A percentile compares a stretch with the other conserved stretches of the same genome.
phyloP scores from a whole-genome alignment of 345 rosid genomes.

The Durio zibethinus region DNA sequence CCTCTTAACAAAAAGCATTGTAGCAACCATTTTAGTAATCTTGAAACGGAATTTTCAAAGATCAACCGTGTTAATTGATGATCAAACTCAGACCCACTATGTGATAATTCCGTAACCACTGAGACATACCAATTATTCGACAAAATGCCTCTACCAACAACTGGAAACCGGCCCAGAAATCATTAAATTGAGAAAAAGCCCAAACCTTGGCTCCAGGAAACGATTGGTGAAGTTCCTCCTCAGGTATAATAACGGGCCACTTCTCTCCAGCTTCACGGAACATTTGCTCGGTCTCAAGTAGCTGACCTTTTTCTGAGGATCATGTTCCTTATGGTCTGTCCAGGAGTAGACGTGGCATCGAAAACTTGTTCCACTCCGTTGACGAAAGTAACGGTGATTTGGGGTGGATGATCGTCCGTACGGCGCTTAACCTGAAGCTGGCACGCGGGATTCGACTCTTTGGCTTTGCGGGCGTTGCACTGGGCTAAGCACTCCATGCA shows the following conservation, averaged over 20 bases:
- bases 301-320: conserved; percentile 77
- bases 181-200: background rate
- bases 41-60: background rate
- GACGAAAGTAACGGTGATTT: conserved; percentile 76
- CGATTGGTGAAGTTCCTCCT: conserved; percentile 57
- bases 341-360: conserved; percentile 72
- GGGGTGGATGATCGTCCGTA: conserved; percentile 78
- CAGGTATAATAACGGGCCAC: conserved; percentile 86
- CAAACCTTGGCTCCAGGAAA: conserved; percentile 80
- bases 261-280: conserved; percentile 88
- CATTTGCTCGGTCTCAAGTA: conserved; percentile 86
- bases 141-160: conserved; percentile 21
- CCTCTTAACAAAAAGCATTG: no score
- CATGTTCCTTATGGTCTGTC: conserved; percentile 71
- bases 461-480: conserved; percentile 84
- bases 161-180: background rate
- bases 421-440: conserved; percentile 81
- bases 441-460: conserved; percentile 84
- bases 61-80: background rate
- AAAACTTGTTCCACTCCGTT: conserved; percentile 78
- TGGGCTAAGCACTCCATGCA: conserved; percentile 92
- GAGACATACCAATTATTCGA: conserved; percentile 14
- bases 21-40: no score
- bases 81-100: background rate
- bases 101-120: background rate